Evolutionary conservation across 805 yeast genomes (phyloP).

Genomic region (Komagataella pastoris): DNA sequence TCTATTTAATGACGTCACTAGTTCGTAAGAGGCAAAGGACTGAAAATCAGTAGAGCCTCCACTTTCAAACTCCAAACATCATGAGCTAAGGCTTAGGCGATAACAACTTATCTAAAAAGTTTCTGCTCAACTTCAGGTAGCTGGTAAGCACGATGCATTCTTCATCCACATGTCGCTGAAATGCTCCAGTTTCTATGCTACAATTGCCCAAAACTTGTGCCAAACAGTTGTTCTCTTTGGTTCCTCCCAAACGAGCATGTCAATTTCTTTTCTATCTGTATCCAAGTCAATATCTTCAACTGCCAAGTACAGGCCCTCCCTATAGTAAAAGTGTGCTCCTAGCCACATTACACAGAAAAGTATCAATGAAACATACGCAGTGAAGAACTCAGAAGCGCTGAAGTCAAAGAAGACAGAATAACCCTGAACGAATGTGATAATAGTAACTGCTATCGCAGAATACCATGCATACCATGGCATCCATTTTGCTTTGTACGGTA

Average conservation of each 20-base stretch:
- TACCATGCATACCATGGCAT: conserved; percentile 62
- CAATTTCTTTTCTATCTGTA: conserved; percentile 51
- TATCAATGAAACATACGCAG: conserved; percentile 59
- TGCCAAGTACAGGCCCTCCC: conserved; percentile 31
- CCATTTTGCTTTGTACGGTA: conserved; percentile 59
- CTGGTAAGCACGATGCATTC: too few relatives aligned
- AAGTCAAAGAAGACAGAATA: conserved; percentile 46
- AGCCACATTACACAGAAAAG: conserved; percentile 43
- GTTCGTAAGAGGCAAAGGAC: too few relatives aligned
- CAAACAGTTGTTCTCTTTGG: conserved; percentile 35
- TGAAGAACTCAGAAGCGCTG: conserved; percentile 44
- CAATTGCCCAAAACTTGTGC: conserved; percentile 40
- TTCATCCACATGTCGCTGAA: background rate
- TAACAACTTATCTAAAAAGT: too few relatives aligned
- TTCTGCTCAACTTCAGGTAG: too few relatives aligned
- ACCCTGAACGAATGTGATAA: conserved; percentile 64
- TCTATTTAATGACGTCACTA: too few relatives aligned
- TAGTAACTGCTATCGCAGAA: conserved; percentile 34
- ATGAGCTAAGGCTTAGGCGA: too few relatives aligned
- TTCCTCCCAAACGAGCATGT: conserved; percentile 46
- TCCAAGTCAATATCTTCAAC: conserved; percentile 57
- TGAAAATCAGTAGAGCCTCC: too few relatives aligned
- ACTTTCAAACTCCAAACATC: too few relatives aligned
- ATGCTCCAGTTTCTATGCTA: conserved; percentile 13
- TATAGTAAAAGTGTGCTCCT: conserved; percentile 31